These are phyloP conservation scores for Clitoria ternatea DNA, from an alignment of 306 rosid species.

Conservation along the genomic window DNA sequence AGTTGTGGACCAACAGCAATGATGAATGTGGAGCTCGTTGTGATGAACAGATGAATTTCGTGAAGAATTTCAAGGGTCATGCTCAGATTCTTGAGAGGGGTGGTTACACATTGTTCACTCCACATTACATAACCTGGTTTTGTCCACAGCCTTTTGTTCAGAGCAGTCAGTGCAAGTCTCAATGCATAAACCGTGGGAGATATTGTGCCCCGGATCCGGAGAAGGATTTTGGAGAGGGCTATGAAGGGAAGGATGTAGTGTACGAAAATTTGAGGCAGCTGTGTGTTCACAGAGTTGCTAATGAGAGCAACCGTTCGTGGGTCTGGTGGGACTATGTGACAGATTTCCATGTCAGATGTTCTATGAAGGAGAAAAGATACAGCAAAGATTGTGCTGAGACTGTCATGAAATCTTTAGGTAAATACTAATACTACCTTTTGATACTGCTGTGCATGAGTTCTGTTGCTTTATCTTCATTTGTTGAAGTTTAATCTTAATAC, in stretches of 20 bases:
- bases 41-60: conserved; percentile 83
- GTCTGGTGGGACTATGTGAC: conserved; percentile 99
- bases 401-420: conserved; percentile 80
- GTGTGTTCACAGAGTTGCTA: conserved; percentile 90
- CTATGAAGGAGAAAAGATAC: conserved; percentile 89
- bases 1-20: conserved; percentile 96
- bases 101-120: conserved; percentile 71
- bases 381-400: conserved; percentile 81
- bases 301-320: conserved; percentile 76
- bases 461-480: neutral
- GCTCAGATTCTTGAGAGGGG: conserved; percentile 98
- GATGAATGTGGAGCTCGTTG: conserved; percentile 95
- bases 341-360: conserved; percentile 90
- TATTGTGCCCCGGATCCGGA: conserved; percentile 96
- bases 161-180: conserved; percentile 76
- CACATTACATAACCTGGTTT: conserved; percentile 93
- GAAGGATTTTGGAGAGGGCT: conserved; percentile 69
- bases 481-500: neutral
- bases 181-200: conserved; percentile 85
- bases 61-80: conserved; percentile 80
- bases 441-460: neutral
- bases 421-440: neutral
- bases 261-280: conserved; percentile 92
- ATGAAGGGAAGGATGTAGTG: conserved; percentile 90
- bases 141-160: conserved; percentile 65